Percentiles rank a stretch among this genome's conserved stretches.
Conservation (phyloP, 805 yeast species). For the Tetrapisispora namnaoensis region DNA sequence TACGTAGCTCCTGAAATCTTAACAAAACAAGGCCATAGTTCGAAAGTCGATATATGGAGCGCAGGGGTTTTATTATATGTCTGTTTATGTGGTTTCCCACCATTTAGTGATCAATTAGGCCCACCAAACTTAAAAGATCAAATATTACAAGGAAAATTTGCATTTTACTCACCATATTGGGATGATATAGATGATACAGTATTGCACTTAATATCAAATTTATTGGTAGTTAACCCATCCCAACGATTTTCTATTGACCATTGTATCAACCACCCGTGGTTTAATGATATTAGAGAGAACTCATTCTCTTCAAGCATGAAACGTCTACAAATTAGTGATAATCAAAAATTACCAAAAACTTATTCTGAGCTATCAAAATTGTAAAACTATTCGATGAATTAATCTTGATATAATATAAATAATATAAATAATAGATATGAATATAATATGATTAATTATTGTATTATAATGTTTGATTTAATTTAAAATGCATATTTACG, state of each 20-base stretch:
- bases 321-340: constrained; percentile 25
- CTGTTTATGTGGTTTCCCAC: constrained; percentile 77
- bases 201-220: constrained; percentile 52
- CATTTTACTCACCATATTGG: constrained; percentile 75
- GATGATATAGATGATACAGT: constrained; percentile 58
- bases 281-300: constrained; percentile 20
- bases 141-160: constrained; percentile 54
- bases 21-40: constrained; percentile 48
- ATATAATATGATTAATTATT: not conserved
- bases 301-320: constrained; percentile 13
- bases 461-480: not conserved
- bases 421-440: not conserved
- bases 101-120: constrained; percentile 71
- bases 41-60: constrained; percentile 75
- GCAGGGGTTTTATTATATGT: constrained; percentile 70
- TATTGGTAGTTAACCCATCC: constrained; percentile 54
- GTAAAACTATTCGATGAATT: not conserved
- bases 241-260: constrained; percentile 76
- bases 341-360: constrained; percentile 26
- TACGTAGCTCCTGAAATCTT: constrained; percentile 77
- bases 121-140: constrained; percentile 75
- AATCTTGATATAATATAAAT: not conserved
- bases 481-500: not conserved
- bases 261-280: constrained; percentile 86
- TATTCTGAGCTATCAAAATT: constrained; percentile 30